Base-by-base conservation (phyloP, 2,329 filamentous ascomycete genomes). In the Blastomyces silverae region DNA sequence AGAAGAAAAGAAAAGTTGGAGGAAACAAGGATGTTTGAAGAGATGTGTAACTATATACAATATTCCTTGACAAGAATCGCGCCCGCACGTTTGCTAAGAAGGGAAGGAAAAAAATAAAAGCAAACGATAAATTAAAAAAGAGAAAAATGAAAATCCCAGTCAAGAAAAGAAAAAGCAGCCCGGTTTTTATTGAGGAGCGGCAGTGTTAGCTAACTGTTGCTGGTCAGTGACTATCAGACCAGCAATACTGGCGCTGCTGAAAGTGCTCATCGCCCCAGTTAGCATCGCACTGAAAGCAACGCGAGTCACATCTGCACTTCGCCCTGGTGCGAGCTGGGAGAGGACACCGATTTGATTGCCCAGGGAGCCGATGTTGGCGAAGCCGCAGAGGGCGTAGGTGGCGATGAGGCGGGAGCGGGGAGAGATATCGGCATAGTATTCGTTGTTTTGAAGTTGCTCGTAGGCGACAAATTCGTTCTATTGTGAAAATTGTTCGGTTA, bases 311-410 rank as follows among this genome's bases (percentile, higher is more conserved):
- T 94, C 89, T 65, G 88, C 89, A 48, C 85, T 83, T 56, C 91
- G 85, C 3, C 82, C 81, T 0, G 91, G 91, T 0, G 90, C 88
- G 66, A 96, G 85, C 78, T 95, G 91, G 3, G 88, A 85, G 62
- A 96, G 83, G 65, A 95, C 90, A 80, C 91, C 91, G 67, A 96
- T 94, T 78, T 96, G 91, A 64, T 91, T 93, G 74, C 91, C 91
- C 59, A 96, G 84, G 39, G 90, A 93, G 63, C 89, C 89, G 70
- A 96, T 89, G 80, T 96, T 96, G 67, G 90, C 92, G 74, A 91
- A 91, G 34, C 82, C 82, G 77, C 91, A 95, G 69, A 92, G 84
- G 25, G 90, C 89, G 73, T 96, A 96, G 61, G 90, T 95, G 57
- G 89, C 90, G 72, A 96, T 95, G 69, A 96, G 83, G 57, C 83